Conservation (phyloP, 345 rosid genomes). For the Erodium maritimum region DNA sequence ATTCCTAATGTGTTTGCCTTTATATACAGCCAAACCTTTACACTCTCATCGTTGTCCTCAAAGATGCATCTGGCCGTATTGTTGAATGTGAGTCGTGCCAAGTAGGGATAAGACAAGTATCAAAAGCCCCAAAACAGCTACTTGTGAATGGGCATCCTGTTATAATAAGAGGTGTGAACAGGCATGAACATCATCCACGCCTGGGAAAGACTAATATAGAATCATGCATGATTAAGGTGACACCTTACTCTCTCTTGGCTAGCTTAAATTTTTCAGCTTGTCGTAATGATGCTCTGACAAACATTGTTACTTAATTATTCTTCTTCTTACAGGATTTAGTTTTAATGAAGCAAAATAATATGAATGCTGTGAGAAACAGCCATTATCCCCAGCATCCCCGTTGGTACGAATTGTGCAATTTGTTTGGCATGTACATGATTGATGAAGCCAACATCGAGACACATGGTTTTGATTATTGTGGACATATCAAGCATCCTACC, state of each 20-base stretch:
- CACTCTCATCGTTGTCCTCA: constrained; percentile 63
- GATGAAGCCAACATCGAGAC: constrained; percentile 99
- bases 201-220: constrained; percentile 92
- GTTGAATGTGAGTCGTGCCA: constrained; percentile 90
- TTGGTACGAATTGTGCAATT: constrained; percentile 93
- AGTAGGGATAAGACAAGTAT: constrained; percentile 75
- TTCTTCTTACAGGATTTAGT: constrained; percentile 64
- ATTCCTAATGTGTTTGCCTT: constrained; percentile 5
- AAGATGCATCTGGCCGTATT: constrained; percentile 59
- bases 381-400: constrained; percentile 99
- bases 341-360: constrained; percentile 86
- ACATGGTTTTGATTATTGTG: constrained; percentile 69
- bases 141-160: constrained; percentile 89
- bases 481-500: constrained; percentile 86
- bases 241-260: not conserved
- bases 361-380: constrained; percentile 93
- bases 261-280: constrained; percentile 13
- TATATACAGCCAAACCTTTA: constrained; percentile 75
- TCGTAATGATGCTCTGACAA: constrained; percentile 3
- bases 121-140: constrained; percentile 81
- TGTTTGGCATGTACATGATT: constrained; percentile 94
- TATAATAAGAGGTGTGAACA: constrained; percentile 83
- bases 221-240: constrained; percentile 94
- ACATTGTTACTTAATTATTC: constrained; percentile 1
- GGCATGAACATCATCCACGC: constrained; percentile 99